These are phyloP conservation scores for Acanthamoeba healyi DNA, from an alignment of 208 protist species.

Conservation along the genomic window DNA sequence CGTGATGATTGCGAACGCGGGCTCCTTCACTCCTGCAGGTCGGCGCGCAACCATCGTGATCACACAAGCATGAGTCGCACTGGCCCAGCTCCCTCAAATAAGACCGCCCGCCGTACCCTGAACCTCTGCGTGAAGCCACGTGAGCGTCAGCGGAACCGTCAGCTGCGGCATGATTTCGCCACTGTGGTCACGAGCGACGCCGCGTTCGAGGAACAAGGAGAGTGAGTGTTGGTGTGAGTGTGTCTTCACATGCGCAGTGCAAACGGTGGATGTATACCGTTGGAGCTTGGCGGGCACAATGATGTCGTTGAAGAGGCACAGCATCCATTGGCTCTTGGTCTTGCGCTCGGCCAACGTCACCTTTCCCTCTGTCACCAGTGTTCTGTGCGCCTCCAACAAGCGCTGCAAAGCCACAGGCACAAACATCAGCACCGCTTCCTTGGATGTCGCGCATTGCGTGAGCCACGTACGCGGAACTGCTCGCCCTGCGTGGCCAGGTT, in stretches of 20 bases:
- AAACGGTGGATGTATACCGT: neutral
- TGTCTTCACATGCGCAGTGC: no score
- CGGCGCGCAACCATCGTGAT: no score
- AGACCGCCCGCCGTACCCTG: no score
- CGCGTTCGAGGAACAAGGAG: neutral
- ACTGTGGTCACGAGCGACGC: no score
- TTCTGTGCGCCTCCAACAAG: conserved; percentile 31
- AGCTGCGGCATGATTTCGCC: neutral
- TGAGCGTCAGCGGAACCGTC: conserved; percentile 1
- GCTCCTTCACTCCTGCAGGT: conserved; percentile 24
- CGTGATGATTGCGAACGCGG: conserved; percentile 1
- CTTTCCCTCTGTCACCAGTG: conserved; percentile 43
- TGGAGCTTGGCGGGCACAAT: conserved; percentile 35
- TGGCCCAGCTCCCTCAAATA: no score
- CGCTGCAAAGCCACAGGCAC: no score
- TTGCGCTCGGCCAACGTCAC: conserved; percentile 3
- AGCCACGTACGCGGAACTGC: neutral
- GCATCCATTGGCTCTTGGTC: conserved; percentile 18
- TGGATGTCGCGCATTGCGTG: no score
- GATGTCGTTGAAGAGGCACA: conserved; percentile 56
- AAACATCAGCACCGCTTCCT: no score
- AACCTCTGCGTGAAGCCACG: conserved; percentile 18
- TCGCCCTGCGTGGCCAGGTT: conserved; percentile 13
- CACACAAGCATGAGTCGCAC: no score
- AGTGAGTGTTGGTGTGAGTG: no score